Conservation (phyloP, 345 rosid species). For the Citrus inodora region DNA sequence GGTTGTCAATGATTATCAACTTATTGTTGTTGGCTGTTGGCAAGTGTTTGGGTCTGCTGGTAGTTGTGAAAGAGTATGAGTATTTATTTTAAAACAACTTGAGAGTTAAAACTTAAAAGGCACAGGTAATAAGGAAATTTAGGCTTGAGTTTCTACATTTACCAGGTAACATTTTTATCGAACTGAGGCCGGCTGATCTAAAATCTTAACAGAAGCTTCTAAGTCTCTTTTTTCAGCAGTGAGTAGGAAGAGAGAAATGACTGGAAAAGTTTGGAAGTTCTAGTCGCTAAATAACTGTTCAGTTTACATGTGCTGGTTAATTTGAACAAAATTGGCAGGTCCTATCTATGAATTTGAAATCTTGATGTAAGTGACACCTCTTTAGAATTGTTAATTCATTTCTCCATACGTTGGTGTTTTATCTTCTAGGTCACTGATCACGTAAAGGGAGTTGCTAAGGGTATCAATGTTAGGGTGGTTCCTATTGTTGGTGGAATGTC, state of each 20-base stretch:
- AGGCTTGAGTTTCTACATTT: neutral
- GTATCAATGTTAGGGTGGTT: slow-evolving; percentile 61
- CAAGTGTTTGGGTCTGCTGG: neutral
- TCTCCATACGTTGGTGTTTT: neutral
- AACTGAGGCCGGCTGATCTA: neutral
- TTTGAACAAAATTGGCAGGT: neutral
- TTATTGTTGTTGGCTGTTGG: neutral
- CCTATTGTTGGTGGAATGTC: slow-evolving; percentile 98
- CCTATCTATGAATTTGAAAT: neutral
- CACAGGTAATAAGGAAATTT: neutral
- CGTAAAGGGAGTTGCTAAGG: slow-evolving; percentile 65
- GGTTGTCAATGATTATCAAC: neutral
- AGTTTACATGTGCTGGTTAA: neutral
- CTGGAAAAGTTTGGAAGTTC: neutral
- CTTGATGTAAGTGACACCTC: neutral
- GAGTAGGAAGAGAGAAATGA: neutral
- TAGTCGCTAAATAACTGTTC: neutral
- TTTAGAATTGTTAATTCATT: neutral
- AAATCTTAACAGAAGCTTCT: neutral
- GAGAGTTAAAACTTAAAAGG: neutral
- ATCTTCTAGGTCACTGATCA: slow-evolving; percentile 76
- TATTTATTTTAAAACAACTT: neutral
- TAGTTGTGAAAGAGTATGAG: neutral
- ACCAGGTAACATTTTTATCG: neutral
- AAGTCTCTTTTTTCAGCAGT: neutral